Evolutionary conservation across 2,329 filamentous ascomycete genomes (phyloP), one percentile per base, ranked within the genome.

Genomic region (Fusarium burgessii): DNA sequence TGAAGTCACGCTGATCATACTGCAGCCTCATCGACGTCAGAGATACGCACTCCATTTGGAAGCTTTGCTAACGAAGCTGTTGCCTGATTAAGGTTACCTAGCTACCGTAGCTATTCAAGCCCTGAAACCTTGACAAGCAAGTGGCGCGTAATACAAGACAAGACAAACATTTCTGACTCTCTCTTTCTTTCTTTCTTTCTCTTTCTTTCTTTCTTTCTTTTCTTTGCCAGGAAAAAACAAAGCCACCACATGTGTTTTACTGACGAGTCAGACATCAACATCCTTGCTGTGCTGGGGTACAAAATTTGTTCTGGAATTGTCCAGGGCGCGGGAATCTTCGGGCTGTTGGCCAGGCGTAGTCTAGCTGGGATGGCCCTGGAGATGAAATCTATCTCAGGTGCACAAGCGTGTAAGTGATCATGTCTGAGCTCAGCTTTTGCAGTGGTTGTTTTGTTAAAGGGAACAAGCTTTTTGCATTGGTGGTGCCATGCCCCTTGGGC

Each of bases 1-100:
- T 74, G 71, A 76, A 76, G 74, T 76, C 74, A 74, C 71, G 52
- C 38, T 63, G 73, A 64, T 67, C 61, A 63, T 56, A 56, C 47
- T 56, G 63, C 38, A 58, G 54, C 46, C 54, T 59, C 68, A 59
- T 62, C 66, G 52, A 71, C 67, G 57, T 70, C 71, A 73, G 72
- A 68, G 46, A 43, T 52, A 62, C 56, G 70, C 62, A 65, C 15
- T 43, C 18, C 18, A 56, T 56, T 46, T 18, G 6, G n/a, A 8
- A 14, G 57, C 25, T 32, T 38, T 42, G 54, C 47, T 41, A 10
- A 23, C 29, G 18, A 27, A 45, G 38, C 57, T 41, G 20, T 23
- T 35, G 13, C 29, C 29, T 11, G 33, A 40, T 18, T 13, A 8
- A 18, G n/a, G 13, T 23, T 4, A 23, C 23, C 23, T 49, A 13